phyloP scores from a whole-genome alignment of 805 yeast genomes.

The Metschnikowia gruessii region DNA sequence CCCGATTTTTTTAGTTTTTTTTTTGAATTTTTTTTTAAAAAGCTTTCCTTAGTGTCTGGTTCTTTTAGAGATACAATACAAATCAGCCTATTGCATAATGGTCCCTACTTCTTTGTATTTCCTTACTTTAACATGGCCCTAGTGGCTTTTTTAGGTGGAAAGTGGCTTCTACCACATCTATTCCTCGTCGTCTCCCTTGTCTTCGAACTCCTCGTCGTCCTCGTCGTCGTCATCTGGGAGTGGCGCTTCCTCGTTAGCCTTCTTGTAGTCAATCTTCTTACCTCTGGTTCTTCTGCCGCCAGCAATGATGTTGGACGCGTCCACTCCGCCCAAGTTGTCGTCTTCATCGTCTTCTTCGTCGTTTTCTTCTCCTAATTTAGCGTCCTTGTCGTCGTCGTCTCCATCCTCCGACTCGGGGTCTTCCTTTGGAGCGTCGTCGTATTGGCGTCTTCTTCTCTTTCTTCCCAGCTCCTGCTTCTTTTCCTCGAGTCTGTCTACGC shows the following conservation, averaged over 20 bases:
- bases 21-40: background rate
- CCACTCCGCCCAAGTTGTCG: slow-evolving; percentile 78
- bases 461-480: slow-evolving; percentile 21
- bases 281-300: slow-evolving; percentile 89
- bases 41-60: background rate
- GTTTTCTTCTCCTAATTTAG: slow-evolving; percentile 47
- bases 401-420: slow-evolving; percentile 38
- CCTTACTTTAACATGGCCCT: too few relatives aligned
- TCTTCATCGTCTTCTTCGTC: slow-evolving; percentile 68
- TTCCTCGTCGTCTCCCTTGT: slow-evolving; percentile 23
- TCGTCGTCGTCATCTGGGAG: slow-evolving; percentile 49
- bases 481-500: background rate
- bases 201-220: slow-evolving; percentile 53
- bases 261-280: slow-evolving; percentile 76
- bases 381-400: slow-evolving; percentile 27
- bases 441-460: slow-evolving; percentile 55
- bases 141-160: too few relatives aligned
- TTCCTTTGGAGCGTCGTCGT: slow-evolving; percentile 56
- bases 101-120: too few relatives aligned
- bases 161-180: too few relatives aligned
- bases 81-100: background rate
- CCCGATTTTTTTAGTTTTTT: background rate
- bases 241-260: slow-evolving; percentile 71
- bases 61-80: slow-evolving; percentile 1
- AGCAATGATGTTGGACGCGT: slow-evolving; percentile 77